Evolutionary conservation across 495 filamentous ascomycete genomes (phyloP).

Genomic region (Neurospora terricola): DNA sequence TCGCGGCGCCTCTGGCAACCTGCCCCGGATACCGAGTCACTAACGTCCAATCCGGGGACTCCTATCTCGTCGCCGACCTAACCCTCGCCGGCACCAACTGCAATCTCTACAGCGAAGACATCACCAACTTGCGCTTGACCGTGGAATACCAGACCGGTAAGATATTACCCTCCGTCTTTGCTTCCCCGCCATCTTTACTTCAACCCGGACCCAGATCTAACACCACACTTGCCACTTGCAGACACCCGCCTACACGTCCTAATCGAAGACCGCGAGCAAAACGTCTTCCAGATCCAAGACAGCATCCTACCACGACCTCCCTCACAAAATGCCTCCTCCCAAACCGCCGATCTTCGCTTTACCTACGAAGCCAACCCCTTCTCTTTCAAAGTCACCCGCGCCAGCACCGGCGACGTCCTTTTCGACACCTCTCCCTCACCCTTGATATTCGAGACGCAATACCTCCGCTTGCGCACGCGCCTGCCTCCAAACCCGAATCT

Average conservation of each 20-base stretch:
- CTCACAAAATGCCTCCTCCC: slow-evolving; percentile 8
- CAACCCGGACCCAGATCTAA: slow-evolving; percentile 3
- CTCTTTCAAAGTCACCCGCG: slow-evolving; percentile 59
- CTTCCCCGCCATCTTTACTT: not conserved
- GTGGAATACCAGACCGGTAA: slow-evolving; percentile 71
- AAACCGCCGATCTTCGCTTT: slow-evolving; percentile 49
- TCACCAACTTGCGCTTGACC: slow-evolving; percentile 52
- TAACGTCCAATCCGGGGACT: slow-evolving; percentile 43
- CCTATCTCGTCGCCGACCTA: slow-evolving; percentile 53
- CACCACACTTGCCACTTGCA: slow-evolving; percentile 17
- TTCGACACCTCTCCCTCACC: slow-evolving; percentile 64
- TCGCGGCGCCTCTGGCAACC: slow-evolving; percentile 16
- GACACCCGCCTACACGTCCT: slow-evolving; percentile 71
- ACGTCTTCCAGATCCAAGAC: slow-evolving; percentile 70
- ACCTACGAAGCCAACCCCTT: slow-evolving; percentile 57
- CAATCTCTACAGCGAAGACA: slow-evolving; percentile 57
- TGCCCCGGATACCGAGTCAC: slow-evolving; percentile 67
- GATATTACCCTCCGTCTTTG: slow-evolving; percentile 7
- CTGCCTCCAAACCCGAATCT: slow-evolving; percentile 59
- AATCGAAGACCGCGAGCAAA: slow-evolving; percentile 61
- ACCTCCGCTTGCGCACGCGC: slow-evolving; percentile 57
- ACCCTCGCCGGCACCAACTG: slow-evolving; percentile 54
- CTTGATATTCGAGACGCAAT: slow-evolving; percentile 75
- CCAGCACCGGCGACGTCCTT: slow-evolving; percentile 53
- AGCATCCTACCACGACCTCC: slow-evolving; percentile 55